Evolutionary conservation across 371 early-diverging fungal species (phyloP), one percentile per base, ranked within the genome.

Genomic region (Mortierella sp.): DNA sequence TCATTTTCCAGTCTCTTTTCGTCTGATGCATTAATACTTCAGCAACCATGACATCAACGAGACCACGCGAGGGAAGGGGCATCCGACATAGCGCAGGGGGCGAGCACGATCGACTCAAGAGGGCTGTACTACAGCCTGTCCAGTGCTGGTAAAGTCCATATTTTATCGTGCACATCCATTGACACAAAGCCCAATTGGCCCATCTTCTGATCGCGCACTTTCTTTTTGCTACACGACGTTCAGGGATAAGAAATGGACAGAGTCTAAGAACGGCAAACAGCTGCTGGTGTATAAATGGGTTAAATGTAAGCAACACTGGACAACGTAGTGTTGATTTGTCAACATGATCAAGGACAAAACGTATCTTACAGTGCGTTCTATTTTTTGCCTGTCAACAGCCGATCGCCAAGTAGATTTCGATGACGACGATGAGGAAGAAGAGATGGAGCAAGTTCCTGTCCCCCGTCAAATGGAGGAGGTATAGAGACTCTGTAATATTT

Each of bases 161-260:
- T 14, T 34, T n/a, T n/a, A 54, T 26, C 4, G 7, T 21, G 50
- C 28, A 48, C 51, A n/a, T 37, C 37, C 42, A 21, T 34, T 48
- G 37, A 52, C 17, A 56, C n/a, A n/a, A n/a, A n/a, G n/a, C n/a
- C n/a, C n/a, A n/a, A n/a, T n/a, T n/a, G n/a, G n/a, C n/a, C n/a
- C n/a, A n/a, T n/a, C n/a, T 23, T 17, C 9, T 60, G 34, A 39
- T 44, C 8, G 5, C 15, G 9, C 4, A 6, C 27, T 6, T 28
- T 19, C 19, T 19, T 19, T 30, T 27, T n/a, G n/a, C n/a, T n/a
- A 4, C 6, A n/a, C 3, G 8, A 15, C 11, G 1, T 7, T 4
- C 48, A 86, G 87, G 87, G 87, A 87, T 48, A 87, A 86, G 70
- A 82, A 81, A 37, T 87, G 87, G 87, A 78, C 85, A 28, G 82